Evolutionary conservation across 768 basidiomycete genomes (phyloP), one percentile per base, ranked within the genome.

Genomic region (Piloderma croceum): DNA sequence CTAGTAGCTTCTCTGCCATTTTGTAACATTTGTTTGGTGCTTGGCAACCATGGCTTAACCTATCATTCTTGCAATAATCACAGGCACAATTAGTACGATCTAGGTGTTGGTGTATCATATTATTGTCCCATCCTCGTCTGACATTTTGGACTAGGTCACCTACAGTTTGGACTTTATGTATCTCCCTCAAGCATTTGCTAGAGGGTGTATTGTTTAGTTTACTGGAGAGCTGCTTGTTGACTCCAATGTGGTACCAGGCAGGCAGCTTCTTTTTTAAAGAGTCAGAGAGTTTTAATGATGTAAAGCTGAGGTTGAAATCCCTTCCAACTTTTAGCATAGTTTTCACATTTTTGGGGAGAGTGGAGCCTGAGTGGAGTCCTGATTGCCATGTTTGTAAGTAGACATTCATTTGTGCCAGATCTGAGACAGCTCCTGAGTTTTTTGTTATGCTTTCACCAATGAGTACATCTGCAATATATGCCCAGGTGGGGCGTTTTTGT

Each of bases 331-430:
- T 24, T 1, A 53, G 18, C 41, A 53, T 46, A 17, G n/a, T 22
- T 1, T 18, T 1, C 7, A 38, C 10, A 24, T 40, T 17, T 3
- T n/a, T 6, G 3, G 37, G 33, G 0, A 41, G 45, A 10, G 43
- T 42, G 3, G 34, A 17, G 1, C 18, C 47, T 52, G 50, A 48
- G 49, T 49, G 47, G 32, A 39, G 31, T n/a, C 27, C 29, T 6
- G 43, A 15, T 5, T 39, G 17, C 25, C 38, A 44, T 20, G 39
- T 13, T 15, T 44, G 43, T 1, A 44, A 23, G 38, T 41, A 44
- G n/a, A 44, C 31, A 33, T 44, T 44, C 1, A 22, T 5, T 1
- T 5, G 2, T 2, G 38, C 38, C 6, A 9, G 7, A 3, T 45
- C 34, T 9, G 10, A 9, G 10, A 29, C 27, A 9, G 9, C 10